A percentile compares a stretch with the other conserved stretches of the same genome.
phyloP scores from a whole-genome alignment of 108 stramenopile species.

The Parietichytrium sp. region DNA sequence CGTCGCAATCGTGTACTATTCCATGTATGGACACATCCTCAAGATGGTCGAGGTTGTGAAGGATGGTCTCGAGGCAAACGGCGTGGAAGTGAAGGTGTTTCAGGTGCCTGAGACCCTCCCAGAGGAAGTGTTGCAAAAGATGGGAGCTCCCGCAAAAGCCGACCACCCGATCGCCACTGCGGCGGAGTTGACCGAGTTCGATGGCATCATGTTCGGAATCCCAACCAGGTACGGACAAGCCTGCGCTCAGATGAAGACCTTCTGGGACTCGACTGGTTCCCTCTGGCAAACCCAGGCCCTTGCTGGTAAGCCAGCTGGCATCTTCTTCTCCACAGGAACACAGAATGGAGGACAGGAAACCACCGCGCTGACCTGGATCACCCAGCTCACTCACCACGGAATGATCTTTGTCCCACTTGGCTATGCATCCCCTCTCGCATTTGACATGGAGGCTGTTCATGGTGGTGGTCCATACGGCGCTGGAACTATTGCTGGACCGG shows the following conservation, averaged over 20 bases:
- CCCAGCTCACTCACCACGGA: constrained; percentile 58
- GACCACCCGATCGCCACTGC: constrained; percentile 58
- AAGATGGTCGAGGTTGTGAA: constrained; percentile 55
- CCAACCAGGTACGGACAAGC: constrained; percentile 69
- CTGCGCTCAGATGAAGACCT: constrained; percentile 54
- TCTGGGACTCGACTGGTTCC: constrained; percentile 50
- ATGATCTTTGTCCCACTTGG: constrained; percentile 51
- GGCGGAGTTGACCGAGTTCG: constrained; percentile 56
- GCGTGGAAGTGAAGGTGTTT: constrained; percentile 57
- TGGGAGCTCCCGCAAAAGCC: constrained; percentile 63
- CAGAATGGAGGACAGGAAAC: constrained; percentile 59
- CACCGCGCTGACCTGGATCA: constrained; percentile 51
- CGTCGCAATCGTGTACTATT: constrained; percentile 62
- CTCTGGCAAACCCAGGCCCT: constrained; percentile 54
- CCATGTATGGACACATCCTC: constrained; percentile 64
- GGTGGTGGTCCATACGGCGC: constrained; percentile 53
- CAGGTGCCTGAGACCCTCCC: constrained; percentile 69
- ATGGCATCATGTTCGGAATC: constrained; percentile 73
- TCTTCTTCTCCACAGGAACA: constrained; percentile 51
- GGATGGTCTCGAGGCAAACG: constrained; percentile 60
- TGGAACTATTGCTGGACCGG: constrained; percentile 48
- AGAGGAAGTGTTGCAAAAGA: constrained; percentile 67
- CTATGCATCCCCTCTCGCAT: constrained; percentile 32
- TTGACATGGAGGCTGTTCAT: constrained; percentile 52
- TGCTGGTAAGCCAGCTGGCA: constrained; percentile 55